phyloP scores from a whole-genome alignment of 2,329 filamentous ascomycete species.

The Apiospora saccharicola region DNA sequence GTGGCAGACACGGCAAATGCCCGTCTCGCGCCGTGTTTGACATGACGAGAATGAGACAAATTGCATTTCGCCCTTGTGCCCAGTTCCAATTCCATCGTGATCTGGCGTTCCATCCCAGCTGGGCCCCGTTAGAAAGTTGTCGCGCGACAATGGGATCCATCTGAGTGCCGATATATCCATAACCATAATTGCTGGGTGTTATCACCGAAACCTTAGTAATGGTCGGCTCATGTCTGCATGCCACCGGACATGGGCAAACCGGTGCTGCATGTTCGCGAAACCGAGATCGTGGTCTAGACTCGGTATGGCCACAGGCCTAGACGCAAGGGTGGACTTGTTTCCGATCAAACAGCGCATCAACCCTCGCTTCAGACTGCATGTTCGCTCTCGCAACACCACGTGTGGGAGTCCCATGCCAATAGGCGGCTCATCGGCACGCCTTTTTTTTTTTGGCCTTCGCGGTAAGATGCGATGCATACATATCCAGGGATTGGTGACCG shows the following conservation, averaged over 20 bases:
- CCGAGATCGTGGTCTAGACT: constrained; percentile 1
- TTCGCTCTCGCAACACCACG: background rate
- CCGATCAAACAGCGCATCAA: background rate
- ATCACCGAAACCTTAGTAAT: constrained; percentile 17
- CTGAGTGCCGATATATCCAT: constrained; percentile 18
- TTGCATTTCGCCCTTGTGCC: background rate
- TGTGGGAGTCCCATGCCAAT: background rate
- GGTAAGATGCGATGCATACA: background rate
- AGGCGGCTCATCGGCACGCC: constrained; percentile 14
- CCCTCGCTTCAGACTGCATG: background rate
- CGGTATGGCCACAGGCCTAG: background rate
- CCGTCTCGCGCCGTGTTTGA: constrained; percentile 15
- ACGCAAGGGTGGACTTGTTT: background rate
- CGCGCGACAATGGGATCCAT: constrained; percentile 16
- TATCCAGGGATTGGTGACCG: background rate
- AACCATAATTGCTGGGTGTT: background rate
- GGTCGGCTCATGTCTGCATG: constrained; percentile 3
- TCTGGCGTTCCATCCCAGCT: constrained; percentile 21
- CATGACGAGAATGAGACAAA: background rate
- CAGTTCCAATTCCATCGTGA: background rate
- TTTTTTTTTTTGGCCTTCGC: background rate
- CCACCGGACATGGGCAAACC: background rate
- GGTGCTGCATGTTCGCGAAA: background rate
- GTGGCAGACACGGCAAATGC: background rate
- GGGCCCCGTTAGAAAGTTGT: constrained; percentile 12